Conservation (phyloP, 169 alveolate genomes). For the Plasmodium gallinaceum region DNA sequence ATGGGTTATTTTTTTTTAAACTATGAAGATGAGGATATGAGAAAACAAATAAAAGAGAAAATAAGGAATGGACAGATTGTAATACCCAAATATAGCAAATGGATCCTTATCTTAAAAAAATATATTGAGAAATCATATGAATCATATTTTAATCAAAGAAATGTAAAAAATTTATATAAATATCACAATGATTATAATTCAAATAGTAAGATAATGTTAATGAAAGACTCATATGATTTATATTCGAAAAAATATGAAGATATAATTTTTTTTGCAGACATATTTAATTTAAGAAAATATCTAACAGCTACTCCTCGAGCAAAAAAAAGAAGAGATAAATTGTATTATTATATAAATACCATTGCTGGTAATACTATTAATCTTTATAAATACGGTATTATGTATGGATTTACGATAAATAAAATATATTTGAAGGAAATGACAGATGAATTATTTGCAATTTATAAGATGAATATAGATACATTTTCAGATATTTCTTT, state of each 20-base stretch:
- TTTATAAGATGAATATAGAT: constrained; percentile 14
- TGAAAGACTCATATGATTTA: constrained; percentile 51
- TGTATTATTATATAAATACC: constrained; percentile 3
- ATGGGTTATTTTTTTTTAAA: constrained; percentile 41
- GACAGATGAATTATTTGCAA: constrained; percentile 14
- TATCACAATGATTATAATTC: constrained; percentile 17
- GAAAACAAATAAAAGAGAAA: constrained; percentile 12
- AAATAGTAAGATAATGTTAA: constrained; percentile 37
- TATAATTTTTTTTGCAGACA: constrained; percentile 52
- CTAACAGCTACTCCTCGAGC: constrained; percentile 29
- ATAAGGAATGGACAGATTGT: constrained; percentile 5
- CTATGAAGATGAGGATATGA: constrained; percentile 12
- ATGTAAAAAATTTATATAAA: constrained; percentile 32
- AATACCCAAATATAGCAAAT: constrained; percentile 10
- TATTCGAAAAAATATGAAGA: constrained; percentile 23
- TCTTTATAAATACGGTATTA: constrained; percentile 31
- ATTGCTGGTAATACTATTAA: constrained; percentile 24
- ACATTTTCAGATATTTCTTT: constrained; percentile 33
- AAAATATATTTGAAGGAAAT: constrained; percentile 16
- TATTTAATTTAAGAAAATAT: constrained; percentile 45
- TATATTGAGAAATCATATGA: constrained; percentile 5
- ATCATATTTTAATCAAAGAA: constrained; percentile 52
- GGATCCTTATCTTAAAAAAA: constrained; percentile 3
- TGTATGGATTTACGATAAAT: constrained; percentile 45
- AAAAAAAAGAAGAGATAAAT: background rate